Conservation (phyloP, 2,329 filamentous ascomycete species). For the Thelonectria rubi region DNA sequence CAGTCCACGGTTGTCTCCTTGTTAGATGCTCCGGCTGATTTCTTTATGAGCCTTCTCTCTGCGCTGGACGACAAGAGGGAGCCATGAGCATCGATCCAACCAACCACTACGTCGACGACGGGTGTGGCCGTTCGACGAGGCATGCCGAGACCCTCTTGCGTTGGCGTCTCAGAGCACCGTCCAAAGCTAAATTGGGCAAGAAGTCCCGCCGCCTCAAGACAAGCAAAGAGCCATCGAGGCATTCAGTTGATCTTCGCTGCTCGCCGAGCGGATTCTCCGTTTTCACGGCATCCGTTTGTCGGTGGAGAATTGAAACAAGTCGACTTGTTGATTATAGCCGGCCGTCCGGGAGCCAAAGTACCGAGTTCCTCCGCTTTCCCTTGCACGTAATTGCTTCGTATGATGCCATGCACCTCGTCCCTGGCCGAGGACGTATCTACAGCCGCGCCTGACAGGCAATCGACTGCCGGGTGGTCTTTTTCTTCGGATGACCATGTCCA, state of each 20-base stretch:
- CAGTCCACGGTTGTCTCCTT: background rate
- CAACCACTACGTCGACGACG: background rate
- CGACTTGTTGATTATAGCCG: slow-evolving; percentile 4
- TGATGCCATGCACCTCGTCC: slow-evolving; percentile 29
- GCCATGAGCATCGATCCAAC: background rate
- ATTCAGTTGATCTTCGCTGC: slow-evolving; percentile 6
- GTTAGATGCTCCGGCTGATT: background rate
- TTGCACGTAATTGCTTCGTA: slow-evolving; percentile 27
- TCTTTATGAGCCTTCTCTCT: background rate
- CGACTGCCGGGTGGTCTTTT: slow-evolving; percentile 12
- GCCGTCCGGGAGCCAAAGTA: slow-evolving; percentile 13
- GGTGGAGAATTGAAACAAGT: slow-evolving; percentile 12
- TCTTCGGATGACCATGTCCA: slow-evolving; percentile 12
- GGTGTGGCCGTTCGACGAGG: background rate
- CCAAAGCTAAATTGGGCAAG: slow-evolving; percentile 9
- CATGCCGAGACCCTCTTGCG: background rate
- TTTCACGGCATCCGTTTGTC: slow-evolving; percentile 1
- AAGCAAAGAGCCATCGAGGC: background rate
- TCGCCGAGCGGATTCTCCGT: slow-evolving; percentile 5
- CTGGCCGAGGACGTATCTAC: slow-evolving; percentile 28
- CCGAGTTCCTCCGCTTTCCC: slow-evolving; percentile 16
- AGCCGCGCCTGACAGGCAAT: slow-evolving; percentile 3
- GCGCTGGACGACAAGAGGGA: background rate
- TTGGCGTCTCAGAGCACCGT: slow-evolving; percentile 8
- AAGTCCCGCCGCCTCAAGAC: slow-evolving; percentile 2